Evolutionary conservation across 345 rosid species (phyloP).

Genomic region (Theobroma cacao): DNA sequence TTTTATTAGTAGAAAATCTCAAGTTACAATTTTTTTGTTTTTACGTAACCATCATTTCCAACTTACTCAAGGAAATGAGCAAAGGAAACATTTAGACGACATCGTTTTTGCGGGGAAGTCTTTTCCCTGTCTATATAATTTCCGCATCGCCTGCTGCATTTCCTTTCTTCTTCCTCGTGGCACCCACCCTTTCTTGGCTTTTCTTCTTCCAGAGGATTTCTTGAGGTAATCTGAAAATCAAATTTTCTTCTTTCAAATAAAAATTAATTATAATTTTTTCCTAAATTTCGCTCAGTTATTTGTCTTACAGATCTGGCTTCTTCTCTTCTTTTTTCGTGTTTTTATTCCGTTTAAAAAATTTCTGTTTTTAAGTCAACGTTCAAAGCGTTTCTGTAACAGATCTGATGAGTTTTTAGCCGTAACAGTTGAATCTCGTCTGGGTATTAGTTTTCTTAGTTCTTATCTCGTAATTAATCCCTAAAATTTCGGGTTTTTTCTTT

Average conservation of each 20-base stretch:
- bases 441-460: neutral
- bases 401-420: slow-evolving; percentile 26
- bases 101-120: too few species aligned
- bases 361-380: slow-evolving; percentile 2
- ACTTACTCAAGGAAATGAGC: too few species aligned
- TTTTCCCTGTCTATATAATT: slow-evolving; percentile 27
- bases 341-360: neutral
- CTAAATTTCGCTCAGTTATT: neutral
- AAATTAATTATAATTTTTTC: neutral
- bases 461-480: neutral
- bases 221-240: slow-evolving; percentile 22
- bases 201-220: slow-evolving; percentile 23
- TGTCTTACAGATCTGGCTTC: slow-evolving; percentile 22
- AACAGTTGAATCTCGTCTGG: neutral
- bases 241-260: neutral
- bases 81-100: too few species aligned
- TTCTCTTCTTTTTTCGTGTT: neutral
- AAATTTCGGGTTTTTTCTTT: neutral
- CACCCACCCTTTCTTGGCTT: slow-evolving; percentile 4
- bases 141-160: neutral
- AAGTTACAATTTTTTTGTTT: too few species aligned
- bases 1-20: too few species aligned
- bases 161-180: slow-evolving; percentile 21
- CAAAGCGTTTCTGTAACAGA: slow-evolving; percentile 19
- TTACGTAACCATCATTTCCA: too few species aligned